A percentile compares a stretch with the other conserved stretches of the same genome.
Conservation (phyloP, 208 protist genomes). For the Trypanosoma mega region DNA sequence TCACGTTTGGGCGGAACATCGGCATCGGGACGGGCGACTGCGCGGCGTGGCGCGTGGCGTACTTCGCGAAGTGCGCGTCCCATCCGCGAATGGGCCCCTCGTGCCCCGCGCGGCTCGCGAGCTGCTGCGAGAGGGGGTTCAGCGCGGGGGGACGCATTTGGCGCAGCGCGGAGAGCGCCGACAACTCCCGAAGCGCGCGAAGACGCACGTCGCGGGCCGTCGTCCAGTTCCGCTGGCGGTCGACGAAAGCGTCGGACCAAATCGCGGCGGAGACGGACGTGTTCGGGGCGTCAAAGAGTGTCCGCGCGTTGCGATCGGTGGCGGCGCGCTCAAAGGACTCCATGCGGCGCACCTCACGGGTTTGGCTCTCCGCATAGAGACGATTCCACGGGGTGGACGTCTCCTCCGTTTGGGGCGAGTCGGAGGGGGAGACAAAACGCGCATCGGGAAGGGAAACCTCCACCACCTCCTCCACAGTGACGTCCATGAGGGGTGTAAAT, state of each 20-base stretch:
- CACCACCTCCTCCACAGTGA: no score
- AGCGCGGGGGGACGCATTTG: constrained; percentile 2
- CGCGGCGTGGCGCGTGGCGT: background rate
- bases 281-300: background rate
- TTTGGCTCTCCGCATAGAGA: no score
- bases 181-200: background rate
- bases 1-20: constrained; percentile 20
- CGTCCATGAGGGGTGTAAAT: no score
- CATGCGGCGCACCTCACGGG: no score
- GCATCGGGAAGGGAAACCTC: no score
- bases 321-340: no score
- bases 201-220: background rate
- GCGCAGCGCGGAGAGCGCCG: background rate
- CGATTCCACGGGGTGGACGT: no score
- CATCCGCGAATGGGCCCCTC: constrained; percentile 19
- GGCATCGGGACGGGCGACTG: background rate
- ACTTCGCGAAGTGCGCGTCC: constrained; percentile 17
- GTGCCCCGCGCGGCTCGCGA: constrained; percentile 3
- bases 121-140: background rate
- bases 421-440: no score
- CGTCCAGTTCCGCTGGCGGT: background rate
- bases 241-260: background rate
- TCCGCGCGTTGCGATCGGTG: no score
- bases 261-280: background rate
- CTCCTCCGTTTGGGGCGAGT: no score